A percentile compares a stretch with the other conserved stretches of the same genome.
Evolutionary conservation across 75 land plant genomes (phyloP).

Genomic region (Picea sitchensis): DNA sequence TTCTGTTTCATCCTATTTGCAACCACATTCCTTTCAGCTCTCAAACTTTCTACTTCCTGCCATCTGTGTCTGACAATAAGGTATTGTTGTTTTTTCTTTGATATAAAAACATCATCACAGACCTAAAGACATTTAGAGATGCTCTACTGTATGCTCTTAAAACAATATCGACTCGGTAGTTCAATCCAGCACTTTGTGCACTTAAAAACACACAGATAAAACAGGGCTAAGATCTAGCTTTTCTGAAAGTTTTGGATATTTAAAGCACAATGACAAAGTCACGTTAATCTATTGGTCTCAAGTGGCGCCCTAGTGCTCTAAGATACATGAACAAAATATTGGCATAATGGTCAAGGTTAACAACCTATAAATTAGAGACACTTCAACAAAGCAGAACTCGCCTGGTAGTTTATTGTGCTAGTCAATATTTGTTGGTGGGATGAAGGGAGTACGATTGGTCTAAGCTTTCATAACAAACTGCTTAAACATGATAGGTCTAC

Average conservation of each 20-base stretch:
- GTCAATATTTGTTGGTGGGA: slow-evolving; percentile 1
- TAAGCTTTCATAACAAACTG: neutral
- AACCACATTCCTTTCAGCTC: slow-evolving; percentile 81
- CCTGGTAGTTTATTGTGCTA: neutral
- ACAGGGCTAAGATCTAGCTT: neutral
- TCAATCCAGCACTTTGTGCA: neutral
- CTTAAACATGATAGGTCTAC: neutral
- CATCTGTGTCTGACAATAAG: slow-evolving; percentile 52
- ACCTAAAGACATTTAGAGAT: neutral
- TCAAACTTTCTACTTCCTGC: slow-evolving; percentile 90
- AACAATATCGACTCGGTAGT: neutral
- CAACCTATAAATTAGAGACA: neutral
- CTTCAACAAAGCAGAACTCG: neutral
- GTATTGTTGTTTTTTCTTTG: neutral
- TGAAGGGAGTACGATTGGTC: neutral
- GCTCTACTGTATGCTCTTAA: neutral
- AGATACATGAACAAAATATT: neutral
- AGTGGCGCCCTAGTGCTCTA: neutral
- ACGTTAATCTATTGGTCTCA: neutral
- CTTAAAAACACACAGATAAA: neutral
- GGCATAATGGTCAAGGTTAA: neutral
- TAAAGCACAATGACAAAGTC: neutral
- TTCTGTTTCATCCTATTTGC: slow-evolving; percentile 95
- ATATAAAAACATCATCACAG: neutral
- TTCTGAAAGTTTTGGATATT: neutral